These are phyloP conservation scores for Hypoxylon rickii DNA, from an alignment of 495 filamentous ascomycete species.

Conservation along the genomic window DNA sequence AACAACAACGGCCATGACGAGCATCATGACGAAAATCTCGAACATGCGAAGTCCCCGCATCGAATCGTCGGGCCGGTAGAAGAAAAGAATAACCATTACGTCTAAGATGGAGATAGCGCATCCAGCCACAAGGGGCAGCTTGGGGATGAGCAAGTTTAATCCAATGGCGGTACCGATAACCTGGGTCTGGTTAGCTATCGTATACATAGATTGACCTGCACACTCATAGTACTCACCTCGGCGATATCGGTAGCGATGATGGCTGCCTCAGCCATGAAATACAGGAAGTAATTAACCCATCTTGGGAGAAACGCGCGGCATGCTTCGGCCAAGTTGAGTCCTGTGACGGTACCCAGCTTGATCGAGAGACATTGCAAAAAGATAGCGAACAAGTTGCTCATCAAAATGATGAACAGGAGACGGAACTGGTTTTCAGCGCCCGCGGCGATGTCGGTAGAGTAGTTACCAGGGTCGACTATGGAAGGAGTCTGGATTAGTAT, in stretches of 20 bases:
- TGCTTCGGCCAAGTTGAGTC: slow-evolving; percentile 78
- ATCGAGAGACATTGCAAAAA: slow-evolving; percentile 81
- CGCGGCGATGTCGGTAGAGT: slow-evolving; percentile 80
- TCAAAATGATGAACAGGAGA: slow-evolving; percentile 77
- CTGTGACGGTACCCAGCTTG: slow-evolving; percentile 84
- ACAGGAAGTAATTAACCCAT: slow-evolving; percentile 77
- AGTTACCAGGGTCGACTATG: slow-evolving; percentile 84
- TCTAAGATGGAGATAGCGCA: slow-evolving; percentile 85
- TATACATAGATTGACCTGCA: background rate
- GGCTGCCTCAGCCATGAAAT: slow-evolving; percentile 75
- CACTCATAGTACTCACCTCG: slow-evolving; percentile 53
- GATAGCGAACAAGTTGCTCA: slow-evolving; percentile 85
- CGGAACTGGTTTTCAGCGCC: slow-evolving; percentile 67
- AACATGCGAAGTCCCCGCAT: slow-evolving; percentile 77
- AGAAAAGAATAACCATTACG: slow-evolving; percentile 82
- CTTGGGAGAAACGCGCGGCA: slow-evolving; percentile 74
- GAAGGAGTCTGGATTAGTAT: slow-evolving; percentile 20
- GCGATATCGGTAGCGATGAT: slow-evolving; percentile 92
- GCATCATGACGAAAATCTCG: slow-evolving; percentile 76
- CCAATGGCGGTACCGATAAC: slow-evolving; percentile 91
- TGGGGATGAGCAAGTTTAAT: slow-evolving; percentile 76
- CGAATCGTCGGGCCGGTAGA: slow-evolving; percentile 76
- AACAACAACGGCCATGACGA: slow-evolving; percentile 85
- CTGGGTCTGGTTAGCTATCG: slow-evolving; percentile 44
- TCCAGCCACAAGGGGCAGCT: slow-evolving; percentile 82